Evolutionary conservation across 1,139 yeast species (phyloP), one percentile per base, ranked within the genome.

Genomic region (Kluyveromyces marxianus): DNA sequence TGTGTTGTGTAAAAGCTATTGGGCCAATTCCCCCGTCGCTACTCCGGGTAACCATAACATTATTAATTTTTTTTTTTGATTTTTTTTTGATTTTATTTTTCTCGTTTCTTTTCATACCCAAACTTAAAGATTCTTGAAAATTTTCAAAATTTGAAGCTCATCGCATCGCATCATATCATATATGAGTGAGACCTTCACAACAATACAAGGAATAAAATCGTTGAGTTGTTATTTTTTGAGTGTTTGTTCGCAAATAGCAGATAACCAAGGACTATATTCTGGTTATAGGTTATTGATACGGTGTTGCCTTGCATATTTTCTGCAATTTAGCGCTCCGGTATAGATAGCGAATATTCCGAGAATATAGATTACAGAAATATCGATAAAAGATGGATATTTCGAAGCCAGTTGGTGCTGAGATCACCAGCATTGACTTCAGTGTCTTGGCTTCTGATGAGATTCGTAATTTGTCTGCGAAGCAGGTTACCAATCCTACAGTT

Each of bases 351-450:
- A 24, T 42, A 14, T 28, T 4, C 24, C 8, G n/a, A 24, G n/a
- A 24, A n/a, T 35, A 25, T 25, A 25, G 26, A 4, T 21, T n/a
- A 25, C 4, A 7, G 7, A 26, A 4, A 34, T 25, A 33, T 24
- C 14, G 7, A 31, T 14, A 26, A 35, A 24, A 42, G 41, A 90
- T 90, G 98, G 97, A 90, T 76, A 85, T 90, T 67, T 81, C 97
- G 43, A 86, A 85, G 64, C 97, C 98, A 44, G 90, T 88, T 45
- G 98, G 97, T 55, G 83, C 97, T 48, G 95, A 88, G 70, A 86
- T 94, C 67, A 74, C 80, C 41, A 83, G 95, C 58, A 96, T 94
- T 57, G 97, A 90, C 69, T 94, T 94, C 68, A 87, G 95, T 47
- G 82, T 90, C 57, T 74, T 90, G 58, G 75, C 88, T 42, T 76